These are phyloP conservation scores for Trichoderma afroharzianum DNA, from an alignment of 2,329 filamentous ascomycete species.

Conservation along the genomic window DNA sequence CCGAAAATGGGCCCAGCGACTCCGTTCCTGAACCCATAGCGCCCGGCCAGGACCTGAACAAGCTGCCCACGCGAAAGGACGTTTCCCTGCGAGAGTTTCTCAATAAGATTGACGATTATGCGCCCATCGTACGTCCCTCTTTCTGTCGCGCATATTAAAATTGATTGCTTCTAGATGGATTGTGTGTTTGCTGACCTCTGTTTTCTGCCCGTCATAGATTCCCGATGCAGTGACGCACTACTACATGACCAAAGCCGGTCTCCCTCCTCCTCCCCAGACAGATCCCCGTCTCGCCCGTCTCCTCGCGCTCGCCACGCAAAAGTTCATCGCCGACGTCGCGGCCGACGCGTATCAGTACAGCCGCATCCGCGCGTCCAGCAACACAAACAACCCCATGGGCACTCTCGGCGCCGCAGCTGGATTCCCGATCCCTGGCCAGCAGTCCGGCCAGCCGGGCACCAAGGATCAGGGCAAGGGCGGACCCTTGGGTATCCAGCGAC, in stretches of 20 bases:
- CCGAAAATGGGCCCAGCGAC: slow-evolving; percentile 29
- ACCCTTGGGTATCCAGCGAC: slow-evolving; percentile 69
- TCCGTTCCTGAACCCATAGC: slow-evolving; percentile 40
- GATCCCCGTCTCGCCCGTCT: slow-evolving; percentile 88
- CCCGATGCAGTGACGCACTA: slow-evolving; percentile 97
- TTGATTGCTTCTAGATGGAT: not conserved
- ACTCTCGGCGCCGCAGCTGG: slow-evolving; percentile 73
- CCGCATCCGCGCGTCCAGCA: slow-evolving; percentile 84
- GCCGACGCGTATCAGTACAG: slow-evolving; percentile 98
- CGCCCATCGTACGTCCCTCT: slow-evolving; percentile 73
- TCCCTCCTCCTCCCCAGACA: slow-evolving; percentile 87
- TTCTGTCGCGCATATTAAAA: not conserved
- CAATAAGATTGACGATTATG: slow-evolving; percentile 96
- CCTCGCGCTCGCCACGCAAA: slow-evolving; percentile 94
- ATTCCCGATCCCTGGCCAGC: slow-evolving; percentile 62
- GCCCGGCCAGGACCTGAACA: slow-evolving; percentile 50
- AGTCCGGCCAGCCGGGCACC: slow-evolving; percentile 51
- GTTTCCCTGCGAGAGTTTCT: slow-evolving; percentile 88
- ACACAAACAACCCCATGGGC: slow-evolving; percentile 87
- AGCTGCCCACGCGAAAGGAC: slow-evolving; percentile 80
- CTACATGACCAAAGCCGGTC: slow-evolving; percentile 93
- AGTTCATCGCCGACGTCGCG: slow-evolving; percentile 96
- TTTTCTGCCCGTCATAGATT: slow-evolving; percentile 56
- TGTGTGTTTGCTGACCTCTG: not conserved
- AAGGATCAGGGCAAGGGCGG: slow-evolving; percentile 57